phyloP scores from a whole-genome alignment of 805 yeast genomes.

The Wickerhamomyces sydowiorum region DNA sequence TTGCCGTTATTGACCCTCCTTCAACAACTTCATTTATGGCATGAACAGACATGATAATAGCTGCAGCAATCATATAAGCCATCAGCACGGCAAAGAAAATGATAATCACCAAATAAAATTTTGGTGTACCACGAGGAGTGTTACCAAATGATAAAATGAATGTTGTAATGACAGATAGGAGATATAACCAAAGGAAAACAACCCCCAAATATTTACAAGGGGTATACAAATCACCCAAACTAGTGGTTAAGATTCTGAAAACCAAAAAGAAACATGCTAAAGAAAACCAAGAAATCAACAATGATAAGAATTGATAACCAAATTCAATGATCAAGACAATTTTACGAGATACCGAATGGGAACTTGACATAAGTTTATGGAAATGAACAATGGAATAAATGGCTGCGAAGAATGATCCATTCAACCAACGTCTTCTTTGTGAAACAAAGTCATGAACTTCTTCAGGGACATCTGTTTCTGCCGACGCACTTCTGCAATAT shows the following conservation, averaged over 20 bases:
- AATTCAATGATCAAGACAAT: constrained; percentile 72
- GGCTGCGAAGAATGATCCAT: constrained; percentile 95
- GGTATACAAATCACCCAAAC: constrained; percentile 63
- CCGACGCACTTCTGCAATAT: constrained; percentile 83
- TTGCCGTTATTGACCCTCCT: constrained; percentile 31
- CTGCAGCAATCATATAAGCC: constrained; percentile 87
- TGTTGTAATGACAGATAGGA: constrained; percentile 74
- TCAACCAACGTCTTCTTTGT: constrained; percentile 95
- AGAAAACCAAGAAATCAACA: constrained; percentile 89
- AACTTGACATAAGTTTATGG: constrained; percentile 69
- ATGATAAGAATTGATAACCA: constrained; percentile 65
- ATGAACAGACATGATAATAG: constrained; percentile 70
- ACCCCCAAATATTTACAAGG: constrained; percentile 78
- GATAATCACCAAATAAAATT: constrained; percentile 69
- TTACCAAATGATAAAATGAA: constrained; percentile 91
- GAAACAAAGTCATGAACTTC: constrained; percentile 77
- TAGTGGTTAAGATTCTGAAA: constrained; percentile 78
- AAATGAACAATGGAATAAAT: constrained; percentile 79
- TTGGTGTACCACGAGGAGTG: constrained; percentile 85
- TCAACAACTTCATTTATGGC: constrained; percentile 50
- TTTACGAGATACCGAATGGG: constrained; percentile 66
- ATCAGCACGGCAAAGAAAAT: constrained; percentile 79
- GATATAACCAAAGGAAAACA: constrained; percentile 79
- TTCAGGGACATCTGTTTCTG: constrained; percentile 95
- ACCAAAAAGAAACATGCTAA: constrained; percentile 86